Evolutionary conservation across 2,329 filamentous ascomycete species (phyloP), one percentile per base, ranked within the genome.

Genomic region (Neonectria punicea): DNA sequence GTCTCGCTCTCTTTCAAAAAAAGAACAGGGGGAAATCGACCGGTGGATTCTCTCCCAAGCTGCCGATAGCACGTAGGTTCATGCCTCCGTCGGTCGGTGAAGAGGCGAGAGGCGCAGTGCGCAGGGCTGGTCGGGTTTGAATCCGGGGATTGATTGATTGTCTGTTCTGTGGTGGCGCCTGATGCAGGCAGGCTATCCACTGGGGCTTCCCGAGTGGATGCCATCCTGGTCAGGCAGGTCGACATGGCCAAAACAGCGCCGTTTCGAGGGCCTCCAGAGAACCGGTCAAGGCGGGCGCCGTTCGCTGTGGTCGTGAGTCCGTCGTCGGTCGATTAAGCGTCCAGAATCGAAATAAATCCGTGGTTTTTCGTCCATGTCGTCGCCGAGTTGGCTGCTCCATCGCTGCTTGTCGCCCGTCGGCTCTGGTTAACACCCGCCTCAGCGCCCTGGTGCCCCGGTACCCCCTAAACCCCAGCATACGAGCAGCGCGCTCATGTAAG

Each of bases 131-230:
- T 68, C 58, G 66, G 70, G 65, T 73, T 73, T 71, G 68, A 73
- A 67, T 69, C 72, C 61, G 68, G 72, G 70, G 70, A 72, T 73
- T 70, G 70, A 72, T 73, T 70, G 68, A 72, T 73, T 70, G 68
- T 65, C 67, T 65, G 32, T 36, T 30, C 34, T 72, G 70, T 65
- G 70, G 73, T 74, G 73, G 73, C 72, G 73, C 71, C 70, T 72
- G 67, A 71, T 74, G 72, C 72, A 67, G 70, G 72, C 66, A 67
- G 70, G 72, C 66, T 74, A 71, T 70, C 70, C 73, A 72, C 73
- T 74, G 73, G 72, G 70, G 73, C 70, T 74, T 74, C 71, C 70
- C 69, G 64, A 69, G 73, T 75, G 73, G 73, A 75, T 74, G 73
- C 66, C 66, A 73, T 73, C 73, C 71, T 72, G 71, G 73, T 73